Percentiles rank a stretch among this genome's conserved stretches.
Conservation (phyloP, 495 filamentous ascomycete species). For the Lasiosphaeriaceae sp. region DNA sequence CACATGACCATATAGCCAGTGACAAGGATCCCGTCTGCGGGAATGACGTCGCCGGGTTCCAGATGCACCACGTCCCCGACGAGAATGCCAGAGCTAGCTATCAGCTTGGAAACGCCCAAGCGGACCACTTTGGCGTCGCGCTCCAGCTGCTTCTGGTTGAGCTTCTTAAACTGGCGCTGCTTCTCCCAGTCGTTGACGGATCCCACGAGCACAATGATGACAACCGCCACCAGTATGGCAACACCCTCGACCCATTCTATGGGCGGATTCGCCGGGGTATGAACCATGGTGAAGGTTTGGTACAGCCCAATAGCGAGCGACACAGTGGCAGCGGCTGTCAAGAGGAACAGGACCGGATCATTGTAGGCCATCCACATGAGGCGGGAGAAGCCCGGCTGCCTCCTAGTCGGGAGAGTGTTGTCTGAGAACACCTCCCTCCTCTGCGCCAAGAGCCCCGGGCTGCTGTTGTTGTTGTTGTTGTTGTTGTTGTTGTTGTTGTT, state of each 20-base stretch:
- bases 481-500: too few relatives aligned
- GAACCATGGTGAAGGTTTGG: constrained; percentile 49
- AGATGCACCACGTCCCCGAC: constrained; percentile 72
- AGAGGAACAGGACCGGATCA: constrained; percentile 74
- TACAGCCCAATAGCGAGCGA: constrained; percentile 73
- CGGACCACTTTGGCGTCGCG: constrained; percentile 75
- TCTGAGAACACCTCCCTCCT: too few relatives aligned
- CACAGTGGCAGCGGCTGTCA: constrained; percentile 66
- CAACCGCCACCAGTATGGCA: constrained; percentile 71
- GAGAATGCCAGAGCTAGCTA: constrained; percentile 68
- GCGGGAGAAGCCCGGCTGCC: too few relatives aligned
- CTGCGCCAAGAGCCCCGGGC: too few relatives aligned
- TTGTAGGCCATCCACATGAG: constrained; percentile 89
- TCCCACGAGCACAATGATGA: constrained; percentile 72
- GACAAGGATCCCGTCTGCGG: constrained; percentile 71
- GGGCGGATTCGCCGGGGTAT: constrained; percentile 44
- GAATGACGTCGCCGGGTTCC: constrained; percentile 68
- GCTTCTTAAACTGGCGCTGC: constrained; percentile 69
- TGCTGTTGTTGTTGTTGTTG: too few relatives aligned
- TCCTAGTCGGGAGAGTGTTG: too few relatives aligned
- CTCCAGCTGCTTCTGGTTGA: constrained; percentile 77
- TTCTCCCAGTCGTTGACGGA: constrained; percentile 77
- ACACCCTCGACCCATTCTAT: constrained; percentile 80
- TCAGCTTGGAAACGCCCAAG: constrained; percentile 65
- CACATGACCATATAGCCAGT: constrained; percentile 71